Evolutionary conservation across 129 eudicot genomes (phyloP).

Genomic region (Flaveria ramosissima): DNA sequence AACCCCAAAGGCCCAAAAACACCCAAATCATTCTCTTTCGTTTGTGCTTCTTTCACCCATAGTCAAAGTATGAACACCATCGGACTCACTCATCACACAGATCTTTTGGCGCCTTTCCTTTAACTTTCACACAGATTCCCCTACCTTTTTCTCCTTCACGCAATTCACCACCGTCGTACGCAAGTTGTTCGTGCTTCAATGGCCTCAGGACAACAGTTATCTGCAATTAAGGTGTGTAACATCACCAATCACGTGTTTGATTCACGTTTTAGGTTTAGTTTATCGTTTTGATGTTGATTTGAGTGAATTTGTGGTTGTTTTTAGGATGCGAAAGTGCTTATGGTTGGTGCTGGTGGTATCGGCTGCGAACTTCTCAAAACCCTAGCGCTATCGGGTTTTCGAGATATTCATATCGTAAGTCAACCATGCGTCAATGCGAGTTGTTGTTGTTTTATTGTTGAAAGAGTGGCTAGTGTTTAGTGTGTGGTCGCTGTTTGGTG

Average conservation of each 20-base stretch:
- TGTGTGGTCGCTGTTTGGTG: conserved; percentile 15
- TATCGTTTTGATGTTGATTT: neutral
- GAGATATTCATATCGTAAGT: conserved; percentile 85
- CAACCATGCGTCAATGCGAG: conserved; percentile 5
- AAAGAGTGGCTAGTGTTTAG: neutral
- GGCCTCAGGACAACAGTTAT: conserved; percentile 56
- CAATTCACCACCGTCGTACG: neutral
- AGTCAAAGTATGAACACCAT: conserved; percentile 27
- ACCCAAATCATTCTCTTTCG: conserved; percentile 17
- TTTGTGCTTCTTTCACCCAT: neutral
- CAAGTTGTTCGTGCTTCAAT: conserved; percentile 25
- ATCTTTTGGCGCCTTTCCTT: conserved; percentile 68
- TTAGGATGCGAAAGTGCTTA: conserved; percentile 83
- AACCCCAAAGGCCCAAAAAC: conserved; percentile 9
- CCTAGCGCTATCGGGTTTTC: conserved; percentile 91
- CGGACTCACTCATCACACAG: neutral
- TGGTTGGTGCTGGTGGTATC: conserved; percentile 99
- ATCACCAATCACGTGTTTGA: neutral
- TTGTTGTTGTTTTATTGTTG: conserved; percentile 1
- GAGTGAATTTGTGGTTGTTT: neutral
- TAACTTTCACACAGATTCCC: conserved; percentile 20
- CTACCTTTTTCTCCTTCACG: conserved; percentile 19
- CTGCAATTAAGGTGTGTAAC: conserved; percentile 60
- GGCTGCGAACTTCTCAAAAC: conserved; percentile 98
- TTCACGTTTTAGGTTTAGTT: neutral